phyloP scores from a whole-genome alignment of 805 yeast species.

The Kuraishia molischiana region DNA sequence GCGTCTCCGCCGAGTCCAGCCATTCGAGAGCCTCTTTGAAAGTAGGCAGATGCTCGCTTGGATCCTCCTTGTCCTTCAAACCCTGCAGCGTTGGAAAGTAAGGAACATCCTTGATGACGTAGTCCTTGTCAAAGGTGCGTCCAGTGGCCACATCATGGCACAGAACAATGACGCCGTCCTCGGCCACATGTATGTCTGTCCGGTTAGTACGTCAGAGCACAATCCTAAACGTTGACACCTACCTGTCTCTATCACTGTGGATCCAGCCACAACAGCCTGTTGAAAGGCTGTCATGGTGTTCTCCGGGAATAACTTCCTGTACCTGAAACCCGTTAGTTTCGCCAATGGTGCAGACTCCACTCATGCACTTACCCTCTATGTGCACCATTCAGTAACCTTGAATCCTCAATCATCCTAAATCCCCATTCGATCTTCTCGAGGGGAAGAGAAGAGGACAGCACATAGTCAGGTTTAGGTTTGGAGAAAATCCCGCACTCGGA shows the following conservation, averaged over 20 bases:
- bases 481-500: no score
- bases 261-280: conserved; percentile 22
- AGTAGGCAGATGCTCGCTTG: conserved; percentile 22
- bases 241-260: conserved; percentile 18
- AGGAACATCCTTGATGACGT: conserved; percentile 14
- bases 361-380: conserved; percentile 19
- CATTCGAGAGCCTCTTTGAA: conserved; percentile 20
- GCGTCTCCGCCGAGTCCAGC: conserved; percentile 12
- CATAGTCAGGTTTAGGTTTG: no score
- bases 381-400: conserved; percentile 16
- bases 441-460: no score
- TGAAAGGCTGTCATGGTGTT: conserved; percentile 25
- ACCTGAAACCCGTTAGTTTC: background rate
- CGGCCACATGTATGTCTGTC: conserved; percentile 24
- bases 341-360: no score
- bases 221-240: background rate
- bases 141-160: conserved; percentile 23
- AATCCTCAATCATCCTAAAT: no score
- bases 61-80: conserved; percentile 18
- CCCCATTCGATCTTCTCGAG: no score
- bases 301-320: conserved; percentile 20
- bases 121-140: conserved; percentile 21
- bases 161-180: conserved; percentile 21
- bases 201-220: background rate
- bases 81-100: conserved; percentile 17